Percentiles rank a stretch among this genome's conserved stretches.
phyloP scores from a whole-genome alignment of 2,329 filamentous ascomycete genomes.

The Rutstroemia sydowiana region DNA sequence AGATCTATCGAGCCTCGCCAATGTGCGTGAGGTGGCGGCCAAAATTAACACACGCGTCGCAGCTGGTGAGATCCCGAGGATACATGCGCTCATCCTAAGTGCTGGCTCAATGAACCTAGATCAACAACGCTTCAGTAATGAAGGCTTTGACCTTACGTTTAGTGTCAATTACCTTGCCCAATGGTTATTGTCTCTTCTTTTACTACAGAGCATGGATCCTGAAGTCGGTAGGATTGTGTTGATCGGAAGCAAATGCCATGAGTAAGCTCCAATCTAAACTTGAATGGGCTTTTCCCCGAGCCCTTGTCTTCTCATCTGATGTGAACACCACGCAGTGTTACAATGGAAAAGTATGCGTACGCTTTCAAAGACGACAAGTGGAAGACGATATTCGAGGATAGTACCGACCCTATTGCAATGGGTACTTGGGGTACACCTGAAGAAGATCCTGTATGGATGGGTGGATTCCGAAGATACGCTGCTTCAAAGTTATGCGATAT shows the following conservation, averaged over 20 bases:
- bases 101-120: conserved; percentile 12
- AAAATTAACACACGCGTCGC: conserved; percentile 19
- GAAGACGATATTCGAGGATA: not conserved
- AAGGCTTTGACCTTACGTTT: conserved; percentile 31
- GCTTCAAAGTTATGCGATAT: conserved; percentile 10
- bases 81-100: conserved; percentile 13
- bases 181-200: conserved; percentile 29
- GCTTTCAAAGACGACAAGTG: not conserved
- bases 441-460: conserved; percentile 6
- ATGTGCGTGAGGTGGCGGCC: conserved; percentile 11
- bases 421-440: conserved; percentile 1
- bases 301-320: not conserved
- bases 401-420: conserved; percentile 4
- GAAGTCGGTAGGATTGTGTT: conserved; percentile 29
- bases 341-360: not conserved
- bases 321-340: not conserved
- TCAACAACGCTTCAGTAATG: conserved; percentile 26
- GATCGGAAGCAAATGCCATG: conserved; percentile 29
- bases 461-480: conserved; percentile 10
- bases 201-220: conserved; percentile 31
- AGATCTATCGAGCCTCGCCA: not conserved
- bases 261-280: conserved; percentile 21
- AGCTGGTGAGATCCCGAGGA: conserved; percentile 15
- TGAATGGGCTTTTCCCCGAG: not conserved
- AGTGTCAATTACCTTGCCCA: conserved; percentile 30